Evolutionary conservation across 176 grass and related monocot genomes (phyloP), one percentile per base, ranked within the genome.

Genomic region (Triticum timopheevii): DNA sequence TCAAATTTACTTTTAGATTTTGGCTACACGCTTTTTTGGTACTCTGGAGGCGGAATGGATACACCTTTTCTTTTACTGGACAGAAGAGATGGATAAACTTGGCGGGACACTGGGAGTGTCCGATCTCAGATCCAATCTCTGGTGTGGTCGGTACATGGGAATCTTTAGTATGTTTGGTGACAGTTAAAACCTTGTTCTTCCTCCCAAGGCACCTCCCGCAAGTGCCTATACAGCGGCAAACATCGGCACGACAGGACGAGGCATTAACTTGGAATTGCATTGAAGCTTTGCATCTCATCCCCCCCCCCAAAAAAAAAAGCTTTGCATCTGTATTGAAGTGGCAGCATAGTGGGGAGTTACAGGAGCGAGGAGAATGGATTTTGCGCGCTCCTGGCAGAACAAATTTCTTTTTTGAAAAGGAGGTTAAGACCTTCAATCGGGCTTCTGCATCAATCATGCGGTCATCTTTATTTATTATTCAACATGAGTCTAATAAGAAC

Each of bases 171-270:
- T 0, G 78, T 90, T 77, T 24, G 78, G 70, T 77, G 71, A 33
- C 71, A 82, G 67, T 90, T 67, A 90, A 76, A 85, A 75, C 47
- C 42, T 20, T 0, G 6, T 30, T 28, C 19, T 16, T 63, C 44
- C 42, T 28, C 6, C 4, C 28, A 54, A 7, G 50, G 15, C 49
- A 52, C 49, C 49, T 52, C 49, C 49, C 15, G 49, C 40, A 42
- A 11, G 2, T 10, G 40, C 2, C 40, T 45, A 13, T 1, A 13
- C 59, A 7, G 12, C 44, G 44, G 78, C 77, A 38, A 23, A 19
- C 35, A 50, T 82, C 28, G 78, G 31, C 45, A 50, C 27, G 22
- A 4, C 20, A 27, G 22, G 10, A 22, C 22, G 44, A 11, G 44
- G 36, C 13, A 9, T 68, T 54, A 34, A 68, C 15, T 68, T 15